These are phyloP conservation scores for Arthrobotrys iridis DNA, from an alignment of 2,329 filamentous ascomycete genomes.

Conservation along the genomic window DNA sequence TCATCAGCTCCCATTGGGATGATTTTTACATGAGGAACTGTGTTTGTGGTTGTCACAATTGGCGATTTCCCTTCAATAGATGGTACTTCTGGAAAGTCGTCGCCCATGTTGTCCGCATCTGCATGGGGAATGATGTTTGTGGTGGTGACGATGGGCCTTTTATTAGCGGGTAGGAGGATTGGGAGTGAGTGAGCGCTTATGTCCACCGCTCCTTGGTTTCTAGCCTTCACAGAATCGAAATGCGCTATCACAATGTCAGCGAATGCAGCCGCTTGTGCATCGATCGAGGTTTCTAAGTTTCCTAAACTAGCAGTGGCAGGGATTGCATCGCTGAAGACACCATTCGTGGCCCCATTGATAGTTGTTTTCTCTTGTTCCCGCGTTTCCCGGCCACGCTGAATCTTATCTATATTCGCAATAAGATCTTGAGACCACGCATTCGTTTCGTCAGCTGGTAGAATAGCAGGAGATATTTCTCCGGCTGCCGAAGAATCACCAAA, in stretches of 20 bases:
- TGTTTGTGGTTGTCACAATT: not conserved
- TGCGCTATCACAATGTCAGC: slow-evolving; percentile 9
- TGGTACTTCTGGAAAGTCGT: slow-evolving; percentile 11
- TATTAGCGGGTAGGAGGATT: not conserved
- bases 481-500: slow-evolving; percentile 17
- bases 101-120: slow-evolving; percentile 24
- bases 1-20: not conserved
- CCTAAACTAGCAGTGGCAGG: not conserved
- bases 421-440: slow-evolving; percentile 43
- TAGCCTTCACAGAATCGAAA: not conserved
- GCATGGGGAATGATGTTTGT: slow-evolving; percentile 37
- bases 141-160: slow-evolving; percentile 28
- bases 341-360: not conserved
- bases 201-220: not conserved
- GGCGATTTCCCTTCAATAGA: slow-evolving; percentile 8
- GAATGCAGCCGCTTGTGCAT: slow-evolving; percentile 8
- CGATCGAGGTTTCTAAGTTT: not conserved
- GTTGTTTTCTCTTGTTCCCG: not conserved
- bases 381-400: not conserved
- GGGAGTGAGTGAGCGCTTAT: not conserved
- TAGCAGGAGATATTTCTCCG: slow-evolving; percentile 21
- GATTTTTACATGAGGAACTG: not conserved
- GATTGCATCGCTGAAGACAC: not conserved
- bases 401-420: slow-evolving; percentile 38
- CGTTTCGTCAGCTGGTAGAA: slow-evolving; percentile 15